Base-by-base conservation (phyloP, 2,329 filamentous ascomycete species). In the Nemania sp. region DNA sequence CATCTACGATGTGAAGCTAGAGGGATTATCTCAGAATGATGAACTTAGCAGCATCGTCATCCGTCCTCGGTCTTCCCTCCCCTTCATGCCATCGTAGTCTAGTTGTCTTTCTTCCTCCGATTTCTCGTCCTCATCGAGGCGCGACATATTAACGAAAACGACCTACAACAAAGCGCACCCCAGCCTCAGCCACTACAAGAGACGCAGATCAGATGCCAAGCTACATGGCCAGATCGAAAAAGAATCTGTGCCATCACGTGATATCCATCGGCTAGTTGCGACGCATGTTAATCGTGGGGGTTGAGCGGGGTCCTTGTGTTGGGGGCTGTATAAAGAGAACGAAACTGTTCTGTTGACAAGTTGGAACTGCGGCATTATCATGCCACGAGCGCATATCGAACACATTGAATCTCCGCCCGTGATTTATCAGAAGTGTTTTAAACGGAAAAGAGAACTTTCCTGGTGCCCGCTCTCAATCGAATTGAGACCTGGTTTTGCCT, bases 1-100 rank as follows among this genome's bases (percentile, higher is more conserved):
- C 7, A 29, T 22, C 45, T 41, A 20, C 20, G 20, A 51, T 55
- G 43, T 32, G 24, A 55, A 70, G 55, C 24, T 27, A 27, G 60
- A 62, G 26, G 56, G 32, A 38, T 35, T 22, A 45, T 57, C 56
- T 64, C 27, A 54, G 45, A 55, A 51, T 35, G 20, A 62, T n/a
- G 18, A 61, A 52, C 18, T 54, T 32, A 27, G 58, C 47, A 38
- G 41, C 32, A 41, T 57, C 7, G 24, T 27, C 45, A 47, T 49
- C n/a, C 43, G 22, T 60, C 41, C 35, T 64, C 29, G 15, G 45
- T 57, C 27, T n/a, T 51, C 43, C 41, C 56, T 55, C 57, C n/a
- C 27, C 32, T 29, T 32, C 27, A 45, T 29, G 26, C 47, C 59
- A 13, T 55, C 22, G 32, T 27, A 47, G 18, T 63, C 43, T 56